Evolutionary conservation across 129 eudicot genomes (phyloP).

Genomic region (Saussurea involucrata): DNA sequence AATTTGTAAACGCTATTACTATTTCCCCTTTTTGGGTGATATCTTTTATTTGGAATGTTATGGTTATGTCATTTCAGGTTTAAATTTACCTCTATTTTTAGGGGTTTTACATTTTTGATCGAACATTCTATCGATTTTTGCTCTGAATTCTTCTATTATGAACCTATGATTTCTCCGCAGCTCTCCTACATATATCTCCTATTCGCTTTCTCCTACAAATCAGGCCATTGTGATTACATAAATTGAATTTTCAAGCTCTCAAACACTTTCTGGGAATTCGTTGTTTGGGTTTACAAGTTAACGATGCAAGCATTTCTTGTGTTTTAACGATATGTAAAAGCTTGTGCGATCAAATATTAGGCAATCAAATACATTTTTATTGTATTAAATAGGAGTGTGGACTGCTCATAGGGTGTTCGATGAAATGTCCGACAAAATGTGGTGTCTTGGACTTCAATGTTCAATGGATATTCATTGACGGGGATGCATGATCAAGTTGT

Average conservation of each 20-base stretch:
- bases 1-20: too few species aligned
- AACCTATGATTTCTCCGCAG: too few species aligned
- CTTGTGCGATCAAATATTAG: slow-evolving; percentile 41
- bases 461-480: slow-evolving; percentile 54
- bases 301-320: slow-evolving; percentile 75
- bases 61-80: too few species aligned
- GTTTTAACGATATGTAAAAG: slow-evolving; percentile 68
- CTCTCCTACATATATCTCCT: too few species aligned
- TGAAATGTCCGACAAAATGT: slow-evolving; percentile 74
- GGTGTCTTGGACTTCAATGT: slow-evolving; percentile 93
- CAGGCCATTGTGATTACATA: too few species aligned
- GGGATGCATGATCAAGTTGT: slow-evolving; percentile 44
- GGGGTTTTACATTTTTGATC: too few species aligned
- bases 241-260: slow-evolving; percentile 49
- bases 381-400: slow-evolving; percentile 45
- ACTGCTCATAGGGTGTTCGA: slow-evolving; percentile 57
- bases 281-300: slow-evolving; percentile 44
- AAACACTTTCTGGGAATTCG: slow-evolving; percentile 39
- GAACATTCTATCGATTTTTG: too few species aligned
- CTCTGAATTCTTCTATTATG: too few species aligned
- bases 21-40: too few species aligned
- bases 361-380: slow-evolving; percentile 72
- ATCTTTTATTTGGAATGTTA: too few species aligned
- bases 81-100: too few species aligned
- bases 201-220: too few species aligned